Percentiles rank a stretch among this genome's conserved stretches.
Evolutionary conservation across 2,329 filamentous ascomycete genomes (phyloP).

Genomic region (Apiospora malaysiana): DNA sequence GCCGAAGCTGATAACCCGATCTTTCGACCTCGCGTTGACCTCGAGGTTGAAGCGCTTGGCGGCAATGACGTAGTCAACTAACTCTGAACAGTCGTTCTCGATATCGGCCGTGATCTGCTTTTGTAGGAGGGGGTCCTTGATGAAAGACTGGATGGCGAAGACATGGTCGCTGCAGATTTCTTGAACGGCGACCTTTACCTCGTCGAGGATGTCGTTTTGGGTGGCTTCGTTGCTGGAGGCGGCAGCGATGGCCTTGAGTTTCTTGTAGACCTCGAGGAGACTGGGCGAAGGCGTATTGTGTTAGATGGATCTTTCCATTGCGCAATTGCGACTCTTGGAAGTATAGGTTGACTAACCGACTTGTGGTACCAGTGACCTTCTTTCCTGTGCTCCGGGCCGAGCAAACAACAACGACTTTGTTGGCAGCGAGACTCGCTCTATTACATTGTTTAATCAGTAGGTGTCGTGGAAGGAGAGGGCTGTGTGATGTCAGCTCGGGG

Average conservation of each 20-base stretch:
- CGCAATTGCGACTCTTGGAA: neutral
- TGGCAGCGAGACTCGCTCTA: slow-evolving; percentile 66
- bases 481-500: slow-evolving; percentile 2
- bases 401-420: slow-evolving; percentile 90
- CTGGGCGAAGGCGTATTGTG: slow-evolving; percentile 41
- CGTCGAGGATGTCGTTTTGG: slow-evolving; percentile 60
- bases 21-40: slow-evolving; percentile 79
- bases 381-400: slow-evolving; percentile 94
- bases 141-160: slow-evolving; percentile 68
- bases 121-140: slow-evolving; percentile 62
- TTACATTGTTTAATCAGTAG: slow-evolving; percentile 14
- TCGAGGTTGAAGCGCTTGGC: slow-evolving; percentile 73
- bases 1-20: slow-evolving; percentile 91
- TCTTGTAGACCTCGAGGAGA: slow-evolving; percentile 64
- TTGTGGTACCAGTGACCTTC: slow-evolving; percentile 94
- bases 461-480: neutral
- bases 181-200: slow-evolving; percentile 77
- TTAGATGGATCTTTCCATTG: slow-evolving; percentile 21
- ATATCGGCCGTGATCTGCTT: slow-evolving; percentile 69
- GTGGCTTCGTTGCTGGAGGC: slow-evolving; percentile 58
- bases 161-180: slow-evolving; percentile 86
- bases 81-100: slow-evolving; percentile 77
- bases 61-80: slow-evolving; percentile 74
- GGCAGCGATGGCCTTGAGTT: slow-evolving; percentile 59
- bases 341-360: slow-evolving; percentile 68